Evolutionary conservation across 768 basidiomycete species (phyloP).

Genomic region (Pholiota conissans): DNA sequence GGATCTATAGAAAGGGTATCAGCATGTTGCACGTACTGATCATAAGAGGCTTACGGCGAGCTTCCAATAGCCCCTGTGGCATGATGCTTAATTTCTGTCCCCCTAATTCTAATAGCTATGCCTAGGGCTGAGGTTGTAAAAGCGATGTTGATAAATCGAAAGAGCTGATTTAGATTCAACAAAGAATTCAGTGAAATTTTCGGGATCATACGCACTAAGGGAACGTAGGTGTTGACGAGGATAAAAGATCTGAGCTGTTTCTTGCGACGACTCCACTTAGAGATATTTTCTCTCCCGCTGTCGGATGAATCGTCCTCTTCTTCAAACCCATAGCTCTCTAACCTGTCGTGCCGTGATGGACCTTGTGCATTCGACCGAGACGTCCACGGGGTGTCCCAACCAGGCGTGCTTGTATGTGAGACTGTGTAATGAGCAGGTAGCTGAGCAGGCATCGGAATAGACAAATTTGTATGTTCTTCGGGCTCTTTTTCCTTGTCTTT

Average conservation of each 20-base stretch:
- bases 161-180: slow-evolving; percentile 50
- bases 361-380: slow-evolving; percentile 42
- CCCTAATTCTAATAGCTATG: slow-evolving; percentile 74
- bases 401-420: slow-evolving; percentile 57
- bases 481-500: slow-evolving; percentile 32
- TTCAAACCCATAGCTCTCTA: slow-evolving; percentile 28
- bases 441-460: slow-evolving; percentile 35
- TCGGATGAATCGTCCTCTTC: slow-evolving; percentile 26
- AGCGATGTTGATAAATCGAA: slow-evolving; percentile 81
- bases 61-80: slow-evolving; percentile 77
- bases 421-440: slow-evolving; percentile 48
- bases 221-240: slow-evolving; percentile 74
- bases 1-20: slow-evolving; percentile 42
- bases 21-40: not conserved
- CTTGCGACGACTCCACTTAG: slow-evolving; percentile 32
- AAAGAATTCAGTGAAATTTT: slow-evolving; percentile 1
- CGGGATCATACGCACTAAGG: slow-evolving; percentile 52
- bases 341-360: slow-evolving; percentile 28
- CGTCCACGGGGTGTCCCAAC: slow-evolving; percentile 73
- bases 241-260: slow-evolving; percentile 66
- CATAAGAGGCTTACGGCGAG: slow-evolving; percentile 59
- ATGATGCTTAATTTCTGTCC: slow-evolving; percentile 46
- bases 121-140: slow-evolving; percentile 80
- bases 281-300: slow-evolving; percentile 22
- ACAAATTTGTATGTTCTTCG: slow-evolving; percentile 17